phyloP scores from a whole-genome alignment of 768 basidiomycete species.

The Psilocybe sp. region DNA sequence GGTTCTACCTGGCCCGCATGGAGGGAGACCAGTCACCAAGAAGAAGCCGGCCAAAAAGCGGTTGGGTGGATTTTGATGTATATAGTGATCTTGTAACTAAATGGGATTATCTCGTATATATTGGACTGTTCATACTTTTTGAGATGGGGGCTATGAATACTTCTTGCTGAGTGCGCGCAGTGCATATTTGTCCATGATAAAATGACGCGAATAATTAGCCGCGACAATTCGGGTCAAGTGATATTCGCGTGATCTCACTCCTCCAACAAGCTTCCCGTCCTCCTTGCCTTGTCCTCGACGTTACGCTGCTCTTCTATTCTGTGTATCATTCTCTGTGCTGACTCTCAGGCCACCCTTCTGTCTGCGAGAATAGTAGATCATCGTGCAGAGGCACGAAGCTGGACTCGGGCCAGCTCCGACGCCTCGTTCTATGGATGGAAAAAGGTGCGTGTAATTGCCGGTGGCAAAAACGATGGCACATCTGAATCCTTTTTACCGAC shows the following conservation, averaged over 20 bases:
- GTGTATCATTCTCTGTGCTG: neutral
- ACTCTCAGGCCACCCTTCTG: slow-evolving; percentile 1
- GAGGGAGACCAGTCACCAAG: slow-evolving; percentile 54
- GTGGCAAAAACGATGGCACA: neutral
- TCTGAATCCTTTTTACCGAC: slow-evolving; percentile 2
- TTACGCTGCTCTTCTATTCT: neutral
- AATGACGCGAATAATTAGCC: neutral
- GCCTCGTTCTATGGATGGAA: slow-evolving; percentile 78
- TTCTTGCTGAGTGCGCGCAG: too few species aligned
- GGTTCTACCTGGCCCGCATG: slow-evolving; percentile 66
- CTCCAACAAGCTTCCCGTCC: slow-evolving; percentile 3
- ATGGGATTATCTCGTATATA: slow-evolving; percentile 2
- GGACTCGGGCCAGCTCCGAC: slow-evolving; percentile 65
- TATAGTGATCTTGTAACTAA: neutral
- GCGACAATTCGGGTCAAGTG: slow-evolving; percentile 25
- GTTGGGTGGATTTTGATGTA: slow-evolving; percentile 66
- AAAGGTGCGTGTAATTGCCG: slow-evolving; percentile 38
- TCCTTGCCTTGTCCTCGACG: slow-evolving; percentile 11
- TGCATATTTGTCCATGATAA: neutral
- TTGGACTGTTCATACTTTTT: neutral
- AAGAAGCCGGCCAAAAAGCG: slow-evolving; percentile 66
- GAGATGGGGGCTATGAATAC: neutral
- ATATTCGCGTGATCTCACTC: slow-evolving; percentile 25
- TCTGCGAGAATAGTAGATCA: slow-evolving; percentile 17
- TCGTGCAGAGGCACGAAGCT: slow-evolving; percentile 73